Base-by-base conservation (phyloP, 2,329 filamentous ascomycete species). In the Aspergillus cejpii region DNA sequence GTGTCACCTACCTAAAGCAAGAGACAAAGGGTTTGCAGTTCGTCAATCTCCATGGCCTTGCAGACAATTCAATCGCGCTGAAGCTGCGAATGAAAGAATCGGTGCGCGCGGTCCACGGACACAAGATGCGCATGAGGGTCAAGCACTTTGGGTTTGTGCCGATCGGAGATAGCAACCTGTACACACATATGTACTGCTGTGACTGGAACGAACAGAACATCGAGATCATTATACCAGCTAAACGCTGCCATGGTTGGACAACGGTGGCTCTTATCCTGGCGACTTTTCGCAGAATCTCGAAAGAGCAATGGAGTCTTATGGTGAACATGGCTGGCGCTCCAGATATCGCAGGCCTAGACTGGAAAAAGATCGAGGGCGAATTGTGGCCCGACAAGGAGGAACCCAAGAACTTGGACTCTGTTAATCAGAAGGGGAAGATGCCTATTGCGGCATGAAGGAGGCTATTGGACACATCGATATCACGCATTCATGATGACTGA, bases 1-100 rank as follows among this genome's bases (percentile, higher is more conserved):
- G 46, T 44, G 39, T 24, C 6, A 44, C 49, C 29, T 31, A 41
- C 20, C 24, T 52, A 17, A 44, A 44, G 2, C 46, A 61, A 23
- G 52, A 54, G 29, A 40, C 33, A 7, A 43, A 27, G 15, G 55
- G 56, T 39, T 49, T 52, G 37, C 43, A 45, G 6, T 56, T 65
- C n/a, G 14, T 53, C 11, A 62, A 64, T 37, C 45, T 64, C 7
- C 47, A 57, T 39, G 60, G 60, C 3, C 56, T 62, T n/a, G 28
- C 44, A 2, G 56, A 63, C 21, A 50, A 55, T 43, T 60, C 59
- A 6, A 49, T 65, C 10, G 44, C 58, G 10, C 48, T 63, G 3
- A 53, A 54, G 6, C 29, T 63, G 12, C 48, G 40, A 12, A 45
- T 60, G 29, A 40, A 41, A 17, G 29, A 47, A 19, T 43, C 49